These are phyloP conservation scores for Penicillium arizonense DNA, from an alignment of 495 filamentous ascomycete genomes.

Conservation along the genomic window DNA sequence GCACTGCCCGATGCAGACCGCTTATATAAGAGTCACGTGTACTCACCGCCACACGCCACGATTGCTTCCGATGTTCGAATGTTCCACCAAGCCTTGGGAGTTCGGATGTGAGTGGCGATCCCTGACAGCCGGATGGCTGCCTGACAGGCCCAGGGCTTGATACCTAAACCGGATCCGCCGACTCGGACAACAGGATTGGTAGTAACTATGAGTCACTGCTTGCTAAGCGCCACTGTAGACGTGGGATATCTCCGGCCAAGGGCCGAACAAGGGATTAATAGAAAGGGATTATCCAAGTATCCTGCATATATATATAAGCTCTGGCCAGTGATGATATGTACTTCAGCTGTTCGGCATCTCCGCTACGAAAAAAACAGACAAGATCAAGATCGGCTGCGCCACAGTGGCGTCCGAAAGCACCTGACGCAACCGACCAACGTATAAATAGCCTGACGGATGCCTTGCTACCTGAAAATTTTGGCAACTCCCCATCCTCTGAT, in stretches of 20 bases:
- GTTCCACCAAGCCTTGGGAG: no score
- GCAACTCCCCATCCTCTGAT: slow-evolving; percentile 22
- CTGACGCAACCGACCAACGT: slow-evolving; percentile 2
- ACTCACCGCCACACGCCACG: no score
- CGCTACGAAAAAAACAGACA: slow-evolving; percentile 2
- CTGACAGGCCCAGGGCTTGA: slow-evolving; percentile 2
- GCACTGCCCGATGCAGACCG: slow-evolving; percentile 4
- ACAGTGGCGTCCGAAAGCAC: slow-evolving; percentile 7
- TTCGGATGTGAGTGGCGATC: background rate
- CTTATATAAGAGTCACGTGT: slow-evolving; percentile 1
- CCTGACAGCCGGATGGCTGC: background rate
- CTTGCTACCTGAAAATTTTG: slow-evolving; percentile 38
- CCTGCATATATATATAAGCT: slow-evolving; percentile 14
- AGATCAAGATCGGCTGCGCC: slow-evolving; percentile 5
- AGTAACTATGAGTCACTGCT: slow-evolving; percentile 7
- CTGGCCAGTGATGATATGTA: slow-evolving; percentile 1
- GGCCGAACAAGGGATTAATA: background rate
- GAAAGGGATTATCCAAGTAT: background rate
- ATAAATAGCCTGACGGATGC: slow-evolving; percentile 20
- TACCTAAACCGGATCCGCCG: slow-evolving; percentile 7
- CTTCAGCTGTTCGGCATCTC: slow-evolving; percentile 13
- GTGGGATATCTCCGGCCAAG: no score
- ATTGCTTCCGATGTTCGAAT: no score
- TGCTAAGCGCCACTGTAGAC: slow-evolving; percentile 3
- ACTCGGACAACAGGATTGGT: background rate